These are phyloP conservation scores for Dothideomycetidae sp. DNA, from an alignment of 2,329 filamentous ascomycete genomes.

Conservation along the genomic window DNA sequence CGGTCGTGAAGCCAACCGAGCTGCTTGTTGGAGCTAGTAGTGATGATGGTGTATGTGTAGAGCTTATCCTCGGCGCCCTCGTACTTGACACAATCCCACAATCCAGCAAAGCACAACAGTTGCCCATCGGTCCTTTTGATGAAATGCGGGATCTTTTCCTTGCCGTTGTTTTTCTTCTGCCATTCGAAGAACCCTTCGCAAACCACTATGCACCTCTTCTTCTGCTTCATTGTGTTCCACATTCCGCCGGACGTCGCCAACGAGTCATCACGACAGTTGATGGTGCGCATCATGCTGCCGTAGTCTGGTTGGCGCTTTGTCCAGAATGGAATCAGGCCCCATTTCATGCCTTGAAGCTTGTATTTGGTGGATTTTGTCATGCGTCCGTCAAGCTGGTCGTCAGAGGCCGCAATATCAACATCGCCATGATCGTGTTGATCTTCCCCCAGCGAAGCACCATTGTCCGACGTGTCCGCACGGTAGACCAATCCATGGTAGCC, in stretches of 20 bases:
- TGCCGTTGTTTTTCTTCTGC: constrained; percentile 63
- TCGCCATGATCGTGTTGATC: constrained; percentile 16
- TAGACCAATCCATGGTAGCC: constrained; percentile 78
- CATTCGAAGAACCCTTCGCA: constrained; percentile 95
- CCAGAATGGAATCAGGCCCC: constrained; percentile 91
- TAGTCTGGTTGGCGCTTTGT: constrained; percentile 74
- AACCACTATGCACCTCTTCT: constrained; percentile 74
- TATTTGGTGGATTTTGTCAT: constrained; percentile 41
- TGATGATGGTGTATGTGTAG: constrained; percentile 90
- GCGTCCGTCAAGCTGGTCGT: constrained; percentile 12
- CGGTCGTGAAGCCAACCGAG: constrained; percentile 80
- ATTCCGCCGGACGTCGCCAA: constrained; percentile 61
- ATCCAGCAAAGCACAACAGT: constrained; percentile 75
- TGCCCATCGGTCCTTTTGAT: constrained; percentile 67
- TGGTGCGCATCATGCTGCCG: constrained; percentile 65
- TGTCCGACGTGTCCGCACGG: constrained; percentile 54
- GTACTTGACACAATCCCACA: constrained; percentile 81
- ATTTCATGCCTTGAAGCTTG: constrained; percentile 86
- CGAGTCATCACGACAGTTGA: constrained; percentile 89
- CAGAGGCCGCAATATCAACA: constrained; percentile 10
- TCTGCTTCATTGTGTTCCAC: constrained; percentile 84
- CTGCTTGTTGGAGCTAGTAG: constrained; percentile 70
- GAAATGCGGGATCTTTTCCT: constrained; percentile 74
- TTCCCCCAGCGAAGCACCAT: constrained; percentile 30
- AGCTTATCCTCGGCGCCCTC: constrained; percentile 55